Conservation (phyloP, 1,139 yeast species). For the Dujonia santamariae region DNA sequence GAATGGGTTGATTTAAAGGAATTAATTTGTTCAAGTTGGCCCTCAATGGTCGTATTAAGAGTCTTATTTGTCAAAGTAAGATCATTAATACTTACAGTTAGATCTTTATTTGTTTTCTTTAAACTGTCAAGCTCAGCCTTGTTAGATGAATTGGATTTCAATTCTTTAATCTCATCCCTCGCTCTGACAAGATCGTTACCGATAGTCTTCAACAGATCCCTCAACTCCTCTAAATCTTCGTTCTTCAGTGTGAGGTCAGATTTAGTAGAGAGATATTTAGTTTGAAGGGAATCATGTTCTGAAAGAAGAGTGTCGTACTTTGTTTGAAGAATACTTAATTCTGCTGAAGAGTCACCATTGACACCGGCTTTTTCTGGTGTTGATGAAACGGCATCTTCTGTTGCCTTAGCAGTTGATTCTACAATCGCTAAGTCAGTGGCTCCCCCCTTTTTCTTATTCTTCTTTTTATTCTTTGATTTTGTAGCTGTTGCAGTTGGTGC, state of each 20-base stretch:
- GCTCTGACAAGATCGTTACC: slow-evolving; percentile 73
- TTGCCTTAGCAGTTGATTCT: neutral
- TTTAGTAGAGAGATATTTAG: slow-evolving; percentile 15
- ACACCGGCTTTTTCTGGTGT: too few species aligned
- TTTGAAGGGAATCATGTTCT: slow-evolving; percentile 17
- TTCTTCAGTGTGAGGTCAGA: slow-evolving; percentile 24
- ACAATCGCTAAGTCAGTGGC: neutral
- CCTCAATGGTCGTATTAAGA: neutral
- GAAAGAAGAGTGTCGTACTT: slow-evolving; percentile 9
- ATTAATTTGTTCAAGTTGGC: slow-evolving; percentile 1
- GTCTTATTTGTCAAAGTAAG: neutral
- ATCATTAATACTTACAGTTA: neutral
- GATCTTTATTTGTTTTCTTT: neutral
- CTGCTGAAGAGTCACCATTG: neutral
- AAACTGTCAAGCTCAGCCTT: neutral
- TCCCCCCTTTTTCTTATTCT: slow-evolving; percentile 5
- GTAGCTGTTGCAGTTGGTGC: neutral
- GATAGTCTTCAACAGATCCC: slow-evolving; percentile 69
- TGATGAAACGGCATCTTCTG: neutral
- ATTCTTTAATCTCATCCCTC: slow-evolving; percentile 35
- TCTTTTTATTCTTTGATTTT: slow-evolving; percentile 4
- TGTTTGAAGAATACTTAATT: slow-evolving; percentile 9
- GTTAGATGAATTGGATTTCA: slow-evolving; percentile 10
- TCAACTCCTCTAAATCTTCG: slow-evolving; percentile 56
- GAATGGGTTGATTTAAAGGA: neutral